phyloP scores from a whole-genome alignment of 2,329 filamentous ascomycete species.

The Colletotrichum musae region DNA sequence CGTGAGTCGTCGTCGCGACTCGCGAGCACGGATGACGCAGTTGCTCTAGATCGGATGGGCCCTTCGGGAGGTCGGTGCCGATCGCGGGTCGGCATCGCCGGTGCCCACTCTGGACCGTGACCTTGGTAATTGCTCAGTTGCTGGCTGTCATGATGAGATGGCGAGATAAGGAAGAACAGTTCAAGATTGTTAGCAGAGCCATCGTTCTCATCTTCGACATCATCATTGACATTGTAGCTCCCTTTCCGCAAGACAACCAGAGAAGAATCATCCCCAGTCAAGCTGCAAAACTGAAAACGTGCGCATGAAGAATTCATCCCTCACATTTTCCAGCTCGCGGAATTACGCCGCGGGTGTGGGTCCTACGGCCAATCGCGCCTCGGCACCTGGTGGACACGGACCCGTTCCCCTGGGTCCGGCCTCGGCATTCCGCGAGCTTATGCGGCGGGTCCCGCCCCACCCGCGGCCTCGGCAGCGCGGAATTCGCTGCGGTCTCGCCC shows the following conservation, averaged over 20 bases:
- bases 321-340: neutral
- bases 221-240: neutral
- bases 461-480: slow-evolving; percentile 27
- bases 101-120: neutral
- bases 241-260: neutral
- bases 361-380: slow-evolving; percentile 10
- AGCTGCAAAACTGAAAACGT: neutral
- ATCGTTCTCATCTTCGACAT: no score
- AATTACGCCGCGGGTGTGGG: neutral
- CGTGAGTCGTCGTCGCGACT: no score
- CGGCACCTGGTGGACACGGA: slow-evolving; percentile 16
- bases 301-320: neutral
- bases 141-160: neutral
- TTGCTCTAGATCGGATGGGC: neutral
- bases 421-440: slow-evolving; percentile 26
- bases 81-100: slow-evolving; percentile 31
- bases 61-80: slow-evolving; percentile 29
- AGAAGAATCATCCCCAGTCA: neutral
- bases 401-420: slow-evolving; percentile 23
- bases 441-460: neutral
- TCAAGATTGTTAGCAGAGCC: no score
- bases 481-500: neutral
- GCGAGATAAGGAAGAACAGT: no score
- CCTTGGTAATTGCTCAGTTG: neutral
- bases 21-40: slow-evolving; percentile 24